Evolutionary conservation across 2,329 filamentous ascomycete species (phyloP).

Genomic region (Ceratocystis smalleyi): DNA sequence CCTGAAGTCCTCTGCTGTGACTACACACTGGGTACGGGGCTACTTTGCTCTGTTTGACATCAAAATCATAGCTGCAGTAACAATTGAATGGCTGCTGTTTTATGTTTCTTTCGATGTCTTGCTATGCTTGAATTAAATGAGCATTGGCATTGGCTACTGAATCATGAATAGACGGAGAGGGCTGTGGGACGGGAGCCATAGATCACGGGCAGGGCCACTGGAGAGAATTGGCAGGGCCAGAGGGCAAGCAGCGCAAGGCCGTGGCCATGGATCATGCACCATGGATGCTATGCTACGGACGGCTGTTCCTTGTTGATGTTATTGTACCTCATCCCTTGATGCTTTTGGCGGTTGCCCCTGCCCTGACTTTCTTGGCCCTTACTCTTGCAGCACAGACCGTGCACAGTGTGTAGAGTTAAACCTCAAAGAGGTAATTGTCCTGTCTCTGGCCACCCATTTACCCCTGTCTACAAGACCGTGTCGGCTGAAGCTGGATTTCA

Average conservation of each 20-base stretch:
- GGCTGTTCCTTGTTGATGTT: not conserved
- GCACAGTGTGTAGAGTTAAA: constrained; percentile 8
- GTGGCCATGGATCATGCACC: not conserved
- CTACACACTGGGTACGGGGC: not conserved
- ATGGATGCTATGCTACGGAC: not conserved
- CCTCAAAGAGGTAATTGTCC: constrained; percentile 8
- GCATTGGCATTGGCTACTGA: too few species aligned
- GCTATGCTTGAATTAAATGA: too few species aligned
- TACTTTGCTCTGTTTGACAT: too few species aligned
- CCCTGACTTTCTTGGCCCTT: not conserved
- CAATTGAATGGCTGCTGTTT: too few species aligned
- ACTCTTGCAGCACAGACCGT: constrained; percentile 9
- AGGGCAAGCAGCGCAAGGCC: not conserved
- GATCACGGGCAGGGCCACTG: not conserved
- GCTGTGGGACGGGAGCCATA: not conserved
- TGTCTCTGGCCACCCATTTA: constrained; percentile 2
- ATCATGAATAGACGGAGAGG: too few species aligned
- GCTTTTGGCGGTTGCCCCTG: constrained; percentile 4
- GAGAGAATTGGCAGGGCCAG: too few species aligned
- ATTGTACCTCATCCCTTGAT: constrained; percentile 1
- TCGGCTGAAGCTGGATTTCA: constrained; percentile 14
- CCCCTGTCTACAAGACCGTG: constrained; percentile 11
- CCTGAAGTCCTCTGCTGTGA: not conserved
- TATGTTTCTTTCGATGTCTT: too few species aligned
- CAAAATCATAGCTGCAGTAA: too few species aligned